phyloP scores from a whole-genome alignment of 2,329 filamentous ascomycete species.

The Verticillium albo-atrum region DNA sequence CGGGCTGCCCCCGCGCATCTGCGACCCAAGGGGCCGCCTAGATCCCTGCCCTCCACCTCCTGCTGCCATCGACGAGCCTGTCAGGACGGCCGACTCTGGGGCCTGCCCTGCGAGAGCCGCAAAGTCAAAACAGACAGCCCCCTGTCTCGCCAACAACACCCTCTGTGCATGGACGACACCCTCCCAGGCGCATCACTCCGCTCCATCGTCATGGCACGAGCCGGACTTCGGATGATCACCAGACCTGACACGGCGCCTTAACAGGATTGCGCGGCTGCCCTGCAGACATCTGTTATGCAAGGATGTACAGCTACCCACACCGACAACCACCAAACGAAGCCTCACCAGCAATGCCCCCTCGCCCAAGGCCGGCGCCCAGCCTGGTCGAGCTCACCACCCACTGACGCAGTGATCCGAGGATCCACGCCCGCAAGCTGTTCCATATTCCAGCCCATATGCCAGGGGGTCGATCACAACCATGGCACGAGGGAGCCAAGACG shows the following conservation, averaged over 20 bases:
- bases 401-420: background rate
- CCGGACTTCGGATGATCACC: constrained; percentile 4
- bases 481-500: background rate
- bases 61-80: background rate
- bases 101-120: constrained; percentile 10
- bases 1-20: background rate
- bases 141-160: background rate
- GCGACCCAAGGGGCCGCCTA: background rate
- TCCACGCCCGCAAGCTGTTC: background rate
- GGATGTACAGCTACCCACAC: background rate
- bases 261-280: background rate
- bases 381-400: background rate
- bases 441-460: background rate
- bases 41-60: background rate
- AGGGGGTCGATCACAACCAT: background rate
- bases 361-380: background rate
- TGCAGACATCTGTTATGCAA: background rate
- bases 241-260: background rate
- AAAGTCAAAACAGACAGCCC: constrained; percentile 9
- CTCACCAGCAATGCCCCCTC: background rate
- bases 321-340: background rate
- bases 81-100: background rate
- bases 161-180: background rate
- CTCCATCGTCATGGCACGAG: background rate
- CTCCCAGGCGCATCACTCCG: background rate